Base-by-base conservation (phyloP, 352 stramenopile species). In the Phytophthora multivora region DNA sequence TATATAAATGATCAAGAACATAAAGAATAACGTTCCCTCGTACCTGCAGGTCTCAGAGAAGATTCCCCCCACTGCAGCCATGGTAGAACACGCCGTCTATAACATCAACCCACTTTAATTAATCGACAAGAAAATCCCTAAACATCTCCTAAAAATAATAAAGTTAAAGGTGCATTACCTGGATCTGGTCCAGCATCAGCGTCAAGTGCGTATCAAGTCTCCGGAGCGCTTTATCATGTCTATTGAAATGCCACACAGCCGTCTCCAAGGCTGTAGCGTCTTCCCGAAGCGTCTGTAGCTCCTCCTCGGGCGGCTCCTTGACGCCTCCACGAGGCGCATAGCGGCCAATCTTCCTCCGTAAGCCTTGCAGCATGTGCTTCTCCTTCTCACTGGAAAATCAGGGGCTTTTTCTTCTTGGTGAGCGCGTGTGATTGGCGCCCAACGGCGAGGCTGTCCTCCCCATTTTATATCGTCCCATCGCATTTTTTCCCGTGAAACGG, bases 321-420 rank as follows among this genome's bases (percentile, higher is more conserved):
- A 40, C 42, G 49, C 53, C 50, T 23, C 42, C 38, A 16, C 56
- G 19, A 2, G 57, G 43, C 33, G 51, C 56, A 55, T 80, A 84
- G 30, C 81, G 79, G 11, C 69, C 68, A 43, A 92, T 90, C 64
- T 85, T 89, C 59, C 69, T 78, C 9, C 77, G 54, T 54, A 91
- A 69, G 2, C 76, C 83, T n/a, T 86, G 80, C 25, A 92, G 49
- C 49, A 92, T 76, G 12, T 47, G 48, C 31, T 53, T 63, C 43
- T 61, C 23, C 60, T 30, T 51, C 18, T 35, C 51, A 47, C 7
- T 42, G 7, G 21, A n/a, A 51, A 48, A 51, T 51, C 38, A 49
- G 33, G 15, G 16, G 50, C 23, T 6, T 63, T 31, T 60, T 47
- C 57, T 58, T 65, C 47, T 53, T 41, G 40, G 39, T 59, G 40